A percentile compares a stretch with the other conserved stretches of the same genome.
These are phyloP conservation scores for Patellifolia procumbens DNA, from an alignment of 179 eudicot genomes.

Conservation along the genomic window DNA sequence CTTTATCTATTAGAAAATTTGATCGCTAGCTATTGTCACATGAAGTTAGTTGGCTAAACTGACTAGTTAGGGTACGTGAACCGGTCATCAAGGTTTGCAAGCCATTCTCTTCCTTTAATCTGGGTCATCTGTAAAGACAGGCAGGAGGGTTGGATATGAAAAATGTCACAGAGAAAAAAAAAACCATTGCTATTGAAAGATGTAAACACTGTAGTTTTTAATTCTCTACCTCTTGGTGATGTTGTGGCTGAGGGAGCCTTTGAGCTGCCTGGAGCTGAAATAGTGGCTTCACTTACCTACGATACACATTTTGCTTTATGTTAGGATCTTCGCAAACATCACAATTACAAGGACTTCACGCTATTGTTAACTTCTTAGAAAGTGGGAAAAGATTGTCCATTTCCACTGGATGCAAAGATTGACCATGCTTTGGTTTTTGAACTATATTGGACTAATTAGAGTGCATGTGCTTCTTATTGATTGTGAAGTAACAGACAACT, in stretches of 20 bases:
- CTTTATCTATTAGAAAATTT: constrained; percentile 11
- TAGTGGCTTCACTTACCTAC: constrained; percentile 37
- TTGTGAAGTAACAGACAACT: neutral
- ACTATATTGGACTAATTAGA: neutral
- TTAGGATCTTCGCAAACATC: neutral
- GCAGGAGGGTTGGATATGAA: constrained; percentile 7
- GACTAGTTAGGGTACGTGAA: neutral
- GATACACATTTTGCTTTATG: neutral
- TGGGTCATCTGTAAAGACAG: constrained; percentile 24
- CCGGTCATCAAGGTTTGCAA: neutral
- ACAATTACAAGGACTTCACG: constrained; percentile 4
- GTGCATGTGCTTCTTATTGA: neutral
- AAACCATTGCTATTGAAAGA: neutral
- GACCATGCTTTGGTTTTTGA: neutral
- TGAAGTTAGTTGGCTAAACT: constrained; percentile 10
- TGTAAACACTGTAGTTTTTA: neutral
- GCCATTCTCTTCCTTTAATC: constrained; percentile 11
- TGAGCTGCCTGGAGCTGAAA: constrained; percentile 34
- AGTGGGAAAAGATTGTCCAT: neutral
- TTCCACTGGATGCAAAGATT: neutral
- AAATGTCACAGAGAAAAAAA: neutral
- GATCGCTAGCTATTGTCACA: neutral
- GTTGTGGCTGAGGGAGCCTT: constrained; percentile 25
- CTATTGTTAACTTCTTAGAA: neutral
- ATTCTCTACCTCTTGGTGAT: constrained; percentile 25